phyloP scores from a whole-genome alignment of 345 rosid genomes.

The Anastatica hierochuntica region DNA sequence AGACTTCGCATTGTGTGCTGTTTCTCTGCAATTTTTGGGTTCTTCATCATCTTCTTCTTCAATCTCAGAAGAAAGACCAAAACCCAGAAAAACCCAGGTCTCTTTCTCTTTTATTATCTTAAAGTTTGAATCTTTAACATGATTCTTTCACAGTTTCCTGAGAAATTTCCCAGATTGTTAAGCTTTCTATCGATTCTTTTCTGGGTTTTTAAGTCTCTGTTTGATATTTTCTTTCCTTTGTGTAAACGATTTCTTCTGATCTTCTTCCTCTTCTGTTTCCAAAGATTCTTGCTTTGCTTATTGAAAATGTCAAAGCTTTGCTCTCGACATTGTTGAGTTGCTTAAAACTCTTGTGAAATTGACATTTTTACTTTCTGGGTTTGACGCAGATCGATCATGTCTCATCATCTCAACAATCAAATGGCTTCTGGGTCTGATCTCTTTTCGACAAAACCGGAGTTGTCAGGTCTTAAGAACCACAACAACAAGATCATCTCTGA shows the following conservation, averaged over 20 bases:
- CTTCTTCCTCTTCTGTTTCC: too few species aligned
- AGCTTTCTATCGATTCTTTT: background rate
- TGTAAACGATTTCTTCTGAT: too few species aligned
- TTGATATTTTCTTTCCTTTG: background rate
- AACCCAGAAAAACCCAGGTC: constrained; percentile 17
- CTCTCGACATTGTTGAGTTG: background rate
- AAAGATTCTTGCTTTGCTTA: background rate
- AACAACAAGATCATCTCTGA: constrained; percentile 39
- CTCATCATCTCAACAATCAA: constrained; percentile 42
- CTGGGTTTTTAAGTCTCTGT: background rate
- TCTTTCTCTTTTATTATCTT: background rate
- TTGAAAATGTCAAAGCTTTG: background rate
- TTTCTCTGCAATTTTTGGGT: constrained; percentile 7
- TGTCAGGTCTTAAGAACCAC: constrained; percentile 24
- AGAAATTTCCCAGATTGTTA: constrained; percentile 3
- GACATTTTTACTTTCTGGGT: background rate
- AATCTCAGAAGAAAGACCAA: background rate
- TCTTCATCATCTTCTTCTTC: constrained; percentile 11
- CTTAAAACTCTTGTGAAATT: too few species aligned
- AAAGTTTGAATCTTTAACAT: background rate
- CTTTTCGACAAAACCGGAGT: constrained; percentile 12
- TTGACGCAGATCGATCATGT: constrained; percentile 31
- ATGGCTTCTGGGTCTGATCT: constrained; percentile 25
- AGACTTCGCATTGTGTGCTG: constrained; percentile 1
- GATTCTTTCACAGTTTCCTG: background rate